A percentile compares a stretch with the other conserved stretches of the same genome.
These are phyloP conservation scores for Cryoendolithus antarcticus DNA, from an alignment of 2,329 filamentous ascomycete species.

Conservation along the genomic window DNA sequence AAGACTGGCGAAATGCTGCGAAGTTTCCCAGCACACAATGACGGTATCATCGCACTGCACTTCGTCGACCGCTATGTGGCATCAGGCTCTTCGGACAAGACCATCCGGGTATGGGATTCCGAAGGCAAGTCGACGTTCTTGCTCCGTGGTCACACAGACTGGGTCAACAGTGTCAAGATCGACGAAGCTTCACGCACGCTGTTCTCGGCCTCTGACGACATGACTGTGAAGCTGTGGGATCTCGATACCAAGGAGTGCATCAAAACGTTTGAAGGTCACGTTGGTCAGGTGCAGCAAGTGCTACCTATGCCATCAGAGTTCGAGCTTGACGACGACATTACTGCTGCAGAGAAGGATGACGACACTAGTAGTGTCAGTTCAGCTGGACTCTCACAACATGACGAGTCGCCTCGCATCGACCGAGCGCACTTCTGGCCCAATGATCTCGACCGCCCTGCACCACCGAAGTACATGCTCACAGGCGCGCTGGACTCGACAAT, in stretches of 20 bases:
- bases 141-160: slow-evolving; percentile 76
- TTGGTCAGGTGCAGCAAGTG: slow-evolving; percentile 90
- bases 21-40: slow-evolving; percentile 65
- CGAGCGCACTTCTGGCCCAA: slow-evolving; percentile 43
- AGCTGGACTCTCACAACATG: slow-evolving; percentile 9
- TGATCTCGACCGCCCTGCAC: slow-evolving; percentile 53
- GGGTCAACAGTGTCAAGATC: slow-evolving; percentile 92
- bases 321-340: slow-evolving; percentile 63
- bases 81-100: slow-evolving; percentile 79
- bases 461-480: slow-evolving; percentile 84
- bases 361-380: slow-evolving; percentile 21
- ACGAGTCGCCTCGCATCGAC: slow-evolving; percentile 5
- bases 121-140: slow-evolving; percentile 68
- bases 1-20: slow-evolving; percentile 76
- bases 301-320: slow-evolving; percentile 75
- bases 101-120: slow-evolving; percentile 88
- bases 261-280: slow-evolving; percentile 69
- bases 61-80: slow-evolving; percentile 76
- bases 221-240: slow-evolving; percentile 85
- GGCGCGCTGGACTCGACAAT: slow-evolving; percentile 85
- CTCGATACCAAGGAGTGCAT: slow-evolving; percentile 73
- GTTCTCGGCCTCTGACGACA: slow-evolving; percentile 87
- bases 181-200: slow-evolving; percentile 62
- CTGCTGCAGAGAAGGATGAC: slow-evolving; percentile 44
- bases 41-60: slow-evolving; percentile 76